Conservation (phyloP, 176 grass and related monocot species). For the Melocanna baccifera region DNA sequence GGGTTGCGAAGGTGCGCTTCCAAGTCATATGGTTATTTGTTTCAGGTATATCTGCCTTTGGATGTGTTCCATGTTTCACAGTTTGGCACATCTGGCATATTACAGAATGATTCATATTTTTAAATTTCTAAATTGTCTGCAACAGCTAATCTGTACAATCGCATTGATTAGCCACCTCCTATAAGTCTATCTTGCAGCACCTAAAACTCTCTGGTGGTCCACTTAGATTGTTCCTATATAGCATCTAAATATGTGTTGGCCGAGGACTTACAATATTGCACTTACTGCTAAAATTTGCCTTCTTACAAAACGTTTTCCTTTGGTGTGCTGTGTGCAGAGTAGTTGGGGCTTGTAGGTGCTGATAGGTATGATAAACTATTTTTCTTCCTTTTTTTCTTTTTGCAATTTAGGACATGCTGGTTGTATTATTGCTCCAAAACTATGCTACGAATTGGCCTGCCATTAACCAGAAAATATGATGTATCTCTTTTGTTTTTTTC, state of each 20-base stretch:
- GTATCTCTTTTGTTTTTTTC: no score
- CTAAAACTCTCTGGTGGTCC: background rate
- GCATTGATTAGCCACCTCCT: background rate
- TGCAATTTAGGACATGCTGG: background rate
- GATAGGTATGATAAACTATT: background rate
- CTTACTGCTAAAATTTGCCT: background rate
- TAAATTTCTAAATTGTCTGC: background rate
- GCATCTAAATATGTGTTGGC: background rate
- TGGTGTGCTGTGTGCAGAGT: background rate
- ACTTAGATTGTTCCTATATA: background rate
- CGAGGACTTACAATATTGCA: no score
- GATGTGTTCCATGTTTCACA: background rate
- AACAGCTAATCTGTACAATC: background rate
- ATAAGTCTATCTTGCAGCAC: background rate
- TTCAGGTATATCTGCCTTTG: background rate
- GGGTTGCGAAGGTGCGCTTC: background rate
- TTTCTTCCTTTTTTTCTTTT: background rate
- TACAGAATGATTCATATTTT: background rate
- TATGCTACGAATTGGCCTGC: background rate
- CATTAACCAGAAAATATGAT: background rate
- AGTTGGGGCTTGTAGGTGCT: background rate
- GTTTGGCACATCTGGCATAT: background rate
- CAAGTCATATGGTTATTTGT: background rate
- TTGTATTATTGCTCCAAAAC: background rate
- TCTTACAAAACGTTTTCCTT: background rate